Conservation (phyloP, 148 eudicot genomes). For the Silene latifolia region DNA sequence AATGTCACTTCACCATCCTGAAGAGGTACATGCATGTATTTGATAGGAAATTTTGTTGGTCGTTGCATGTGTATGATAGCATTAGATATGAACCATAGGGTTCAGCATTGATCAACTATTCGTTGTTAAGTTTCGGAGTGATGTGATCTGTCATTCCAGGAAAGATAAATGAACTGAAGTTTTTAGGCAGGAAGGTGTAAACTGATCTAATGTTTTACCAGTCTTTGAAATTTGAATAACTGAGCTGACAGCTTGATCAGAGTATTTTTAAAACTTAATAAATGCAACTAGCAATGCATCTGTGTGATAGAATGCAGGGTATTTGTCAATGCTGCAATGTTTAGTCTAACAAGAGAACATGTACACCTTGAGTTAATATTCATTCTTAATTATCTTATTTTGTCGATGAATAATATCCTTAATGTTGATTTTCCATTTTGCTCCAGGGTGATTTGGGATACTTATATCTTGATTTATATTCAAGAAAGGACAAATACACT, state of each 20-base stretch:
- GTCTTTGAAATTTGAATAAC: too few relatives aligned
- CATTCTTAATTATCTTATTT: not conserved
- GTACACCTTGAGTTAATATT: slow-evolving; percentile 2
- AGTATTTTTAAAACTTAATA: too few relatives aligned
- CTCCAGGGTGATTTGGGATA: slow-evolving; percentile 94
- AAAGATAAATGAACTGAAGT: not conserved
- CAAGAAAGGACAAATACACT: slow-evolving; percentile 83
- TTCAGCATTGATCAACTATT: not conserved
- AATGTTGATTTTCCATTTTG: not conserved
- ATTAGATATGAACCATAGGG: not conserved
- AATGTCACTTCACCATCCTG: slow-evolving; percentile 83
- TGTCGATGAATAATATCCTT: slow-evolving; percentile 7
- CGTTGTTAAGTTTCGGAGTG: not conserved
- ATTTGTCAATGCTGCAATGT: not conserved
- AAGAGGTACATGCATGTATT: slow-evolving; percentile 54
- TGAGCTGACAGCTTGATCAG: too few relatives aligned
- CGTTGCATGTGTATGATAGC: not conserved
- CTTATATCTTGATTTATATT: slow-evolving; percentile 86
- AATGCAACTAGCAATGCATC: too few relatives aligned
- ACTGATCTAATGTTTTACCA: not conserved
- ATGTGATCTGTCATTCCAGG: not conserved
- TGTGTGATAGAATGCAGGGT: not conserved
- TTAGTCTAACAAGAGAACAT: not conserved
- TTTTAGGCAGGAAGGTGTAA: not conserved
- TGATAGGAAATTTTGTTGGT: not conserved